Conservation (phyloP, 2,329 filamentous ascomycete genomes). For the Curvularia eragrostidis region DNA sequence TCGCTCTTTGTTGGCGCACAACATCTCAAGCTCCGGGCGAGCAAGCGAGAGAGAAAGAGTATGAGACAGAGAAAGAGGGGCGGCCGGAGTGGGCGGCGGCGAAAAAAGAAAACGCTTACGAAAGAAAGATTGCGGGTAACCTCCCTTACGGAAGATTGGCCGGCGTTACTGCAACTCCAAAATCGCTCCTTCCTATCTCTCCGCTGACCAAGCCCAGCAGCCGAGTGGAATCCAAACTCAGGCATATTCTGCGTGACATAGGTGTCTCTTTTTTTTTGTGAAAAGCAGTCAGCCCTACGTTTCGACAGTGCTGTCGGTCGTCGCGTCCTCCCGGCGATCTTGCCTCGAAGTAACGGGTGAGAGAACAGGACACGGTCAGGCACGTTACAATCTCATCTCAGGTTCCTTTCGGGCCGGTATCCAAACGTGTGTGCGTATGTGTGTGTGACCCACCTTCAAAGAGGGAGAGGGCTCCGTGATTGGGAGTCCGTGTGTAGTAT, state of each 20-base stretch:
- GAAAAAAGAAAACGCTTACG: background rate
- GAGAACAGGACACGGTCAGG: constrained; percentile 23
- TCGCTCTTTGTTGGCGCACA: constrained; percentile 6
- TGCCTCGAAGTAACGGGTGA: constrained; percentile 9
- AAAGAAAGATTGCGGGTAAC: constrained; percentile 3
- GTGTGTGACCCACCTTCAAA: constrained; percentile 12
- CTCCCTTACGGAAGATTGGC: constrained; percentile 4
- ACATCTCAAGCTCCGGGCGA: constrained; percentile 13
- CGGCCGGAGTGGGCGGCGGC: constrained; percentile 23
- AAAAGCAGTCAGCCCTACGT: constrained; percentile 29
- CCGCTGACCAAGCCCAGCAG: constrained; percentile 6
- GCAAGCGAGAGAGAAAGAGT: too few species aligned
- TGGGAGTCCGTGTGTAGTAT: constrained; percentile 12
- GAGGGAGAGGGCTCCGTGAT: constrained; percentile 6
- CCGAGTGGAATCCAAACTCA: background rate
- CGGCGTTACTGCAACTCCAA: constrained; percentile 13
- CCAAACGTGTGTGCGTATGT: constrained; percentile 6
- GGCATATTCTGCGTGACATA: too few species aligned
- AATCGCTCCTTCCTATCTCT: background rate
- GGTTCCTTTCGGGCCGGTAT: constrained; percentile 23
- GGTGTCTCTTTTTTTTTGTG: constrained; percentile 8
- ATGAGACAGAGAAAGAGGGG: constrained; percentile 10
- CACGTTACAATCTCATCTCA: constrained; percentile 23
- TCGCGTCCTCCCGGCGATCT: constrained; percentile 33
- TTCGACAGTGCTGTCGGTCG: constrained; percentile 32